These are phyloP conservation scores for Penicillium tannophilum DNA, from an alignment of 495 filamentous ascomycete species.

Conservation along the genomic window DNA sequence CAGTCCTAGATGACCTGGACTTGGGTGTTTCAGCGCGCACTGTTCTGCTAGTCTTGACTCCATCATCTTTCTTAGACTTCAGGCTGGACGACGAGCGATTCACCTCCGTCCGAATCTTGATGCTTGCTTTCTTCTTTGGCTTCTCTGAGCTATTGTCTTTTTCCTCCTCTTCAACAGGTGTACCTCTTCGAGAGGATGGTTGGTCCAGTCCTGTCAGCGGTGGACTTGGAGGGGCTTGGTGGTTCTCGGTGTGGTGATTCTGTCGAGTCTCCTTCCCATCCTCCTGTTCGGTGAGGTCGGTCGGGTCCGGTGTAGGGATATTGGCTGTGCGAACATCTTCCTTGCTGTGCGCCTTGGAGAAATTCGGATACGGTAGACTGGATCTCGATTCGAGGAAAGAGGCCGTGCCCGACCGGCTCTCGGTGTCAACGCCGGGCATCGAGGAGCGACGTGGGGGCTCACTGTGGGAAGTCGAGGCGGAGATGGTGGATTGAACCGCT, in stretches of 20 bases:
- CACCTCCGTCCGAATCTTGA: conserved; percentile 40
- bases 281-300: conserved; percentile 65
- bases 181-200: conserved; percentile 49
- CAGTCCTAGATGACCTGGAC: conserved; percentile 28
- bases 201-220: conserved; percentile 60
- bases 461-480: conserved; percentile 29
- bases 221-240: conserved; percentile 61
- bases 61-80: conserved; percentile 41
- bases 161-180: conserved; percentile 41
- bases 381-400: conserved; percentile 55
- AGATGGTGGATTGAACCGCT: conserved; percentile 43
- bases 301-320: conserved; percentile 77
- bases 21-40: conserved; percentile 47
- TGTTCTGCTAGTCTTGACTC: conserved; percentile 42
- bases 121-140: conserved; percentile 38
- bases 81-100: conserved; percentile 47
- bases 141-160: conserved; percentile 42
- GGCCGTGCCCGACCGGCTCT: conserved; percentile 37
- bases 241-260: conserved; percentile 30
- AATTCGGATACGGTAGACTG: conserved; percentile 78
- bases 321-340: conserved; percentile 69
- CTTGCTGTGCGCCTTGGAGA: conserved; percentile 89
- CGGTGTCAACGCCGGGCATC: conserved; percentile 51
- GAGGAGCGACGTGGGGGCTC: conserved; percentile 47
- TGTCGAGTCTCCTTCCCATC: conserved; percentile 30